Conservation (phyloP, 2,329 filamentous ascomycete species). For the Alternaria sp. region DNA sequence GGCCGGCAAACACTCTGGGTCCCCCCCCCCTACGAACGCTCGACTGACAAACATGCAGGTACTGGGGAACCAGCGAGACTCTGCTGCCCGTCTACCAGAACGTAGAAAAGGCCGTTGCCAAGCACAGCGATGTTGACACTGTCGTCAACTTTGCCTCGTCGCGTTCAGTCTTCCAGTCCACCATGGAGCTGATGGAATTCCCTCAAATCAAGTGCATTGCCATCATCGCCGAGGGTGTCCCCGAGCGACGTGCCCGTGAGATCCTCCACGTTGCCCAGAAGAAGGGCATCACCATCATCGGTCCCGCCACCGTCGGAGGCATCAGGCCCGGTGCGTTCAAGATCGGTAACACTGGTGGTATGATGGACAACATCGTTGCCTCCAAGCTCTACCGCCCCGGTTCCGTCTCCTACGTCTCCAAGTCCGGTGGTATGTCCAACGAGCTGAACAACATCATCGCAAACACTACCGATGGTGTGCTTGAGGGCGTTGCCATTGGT, state of each 20-base stretch:
- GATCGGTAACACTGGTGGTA: conserved; percentile 99
- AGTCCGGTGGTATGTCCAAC: conserved; percentile 99
- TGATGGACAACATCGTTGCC: conserved; percentile 99
- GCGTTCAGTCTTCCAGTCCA: conserved; percentile 97
- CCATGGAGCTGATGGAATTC: conserved; percentile 97
- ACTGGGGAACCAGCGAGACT: conserved; percentile 99
- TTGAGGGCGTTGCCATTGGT: conserved; percentile 99
- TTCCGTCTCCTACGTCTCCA: conserved; percentile 98
- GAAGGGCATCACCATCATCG: conserved; percentile 99
- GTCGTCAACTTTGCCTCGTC: conserved; percentile 99
- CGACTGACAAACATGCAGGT: conserved; percentile 58
- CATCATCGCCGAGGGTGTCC: conserved; percentile 99
- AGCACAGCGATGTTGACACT: conserved; percentile 96
- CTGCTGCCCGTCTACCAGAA: conserved; percentile 98
- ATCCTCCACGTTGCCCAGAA: conserved; percentile 96
- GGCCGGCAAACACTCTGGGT: conserved; percentile 30
- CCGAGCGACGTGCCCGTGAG: conserved; percentile 96
- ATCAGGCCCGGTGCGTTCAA: conserved; percentile 99
- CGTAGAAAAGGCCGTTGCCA: conserved; percentile 88
- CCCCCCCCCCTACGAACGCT: conserved; percentile 11
- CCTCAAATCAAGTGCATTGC: conserved; percentile 98
- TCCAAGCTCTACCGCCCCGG: conserved; percentile 99
- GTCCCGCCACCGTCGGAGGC: conserved; percentile 96
- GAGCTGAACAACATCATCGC: conserved; percentile 99
- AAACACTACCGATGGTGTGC: conserved; percentile 95